A percentile compares a stretch with the other conserved stretches of the same genome.
Evolutionary conservation across 2,329 filamentous ascomycete species (phyloP).

Genomic region (Verticillium klebahnii): DNA sequence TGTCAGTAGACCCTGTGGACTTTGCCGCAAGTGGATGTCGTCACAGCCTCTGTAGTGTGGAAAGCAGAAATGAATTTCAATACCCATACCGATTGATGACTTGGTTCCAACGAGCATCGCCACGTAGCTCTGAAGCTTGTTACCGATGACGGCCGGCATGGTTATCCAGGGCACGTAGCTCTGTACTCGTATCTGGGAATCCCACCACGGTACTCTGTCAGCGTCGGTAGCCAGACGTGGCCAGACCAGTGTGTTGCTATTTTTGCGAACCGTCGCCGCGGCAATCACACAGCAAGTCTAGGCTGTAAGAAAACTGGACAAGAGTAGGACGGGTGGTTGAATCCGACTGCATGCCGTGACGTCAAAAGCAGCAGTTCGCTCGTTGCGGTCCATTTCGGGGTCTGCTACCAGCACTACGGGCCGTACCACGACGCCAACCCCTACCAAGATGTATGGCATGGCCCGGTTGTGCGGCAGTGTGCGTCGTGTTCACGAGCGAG

Average conservation of each 20-base stretch:
- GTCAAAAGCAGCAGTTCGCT: neutral
- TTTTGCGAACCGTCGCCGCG: neutral
- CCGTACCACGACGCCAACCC: no score
- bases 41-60: neutral
- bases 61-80: neutral
- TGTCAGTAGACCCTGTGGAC: no score
- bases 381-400: neutral
- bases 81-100: neutral
- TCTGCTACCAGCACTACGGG: neutral
- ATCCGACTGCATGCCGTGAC: neutral
- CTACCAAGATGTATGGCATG: neutral
- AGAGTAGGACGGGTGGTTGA: neutral
- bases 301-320: neutral
- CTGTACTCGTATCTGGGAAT: neutral
- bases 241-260: neutral
- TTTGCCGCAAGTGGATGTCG: no score
- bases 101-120: neutral
- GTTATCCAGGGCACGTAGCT: no score
- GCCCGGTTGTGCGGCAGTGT: neutral
- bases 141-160: neutral
- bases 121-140: neutral
- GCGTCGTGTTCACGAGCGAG: neutral
- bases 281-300: neutral
- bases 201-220: neutral
- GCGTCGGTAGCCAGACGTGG: neutral